Percentiles rank a stretch among this genome's conserved stretches.
These are phyloP conservation scores for Colletotrichum tabaci DNA, from an alignment of 2,329 filamentous ascomycete genomes.

Conservation along the genomic window DNA sequence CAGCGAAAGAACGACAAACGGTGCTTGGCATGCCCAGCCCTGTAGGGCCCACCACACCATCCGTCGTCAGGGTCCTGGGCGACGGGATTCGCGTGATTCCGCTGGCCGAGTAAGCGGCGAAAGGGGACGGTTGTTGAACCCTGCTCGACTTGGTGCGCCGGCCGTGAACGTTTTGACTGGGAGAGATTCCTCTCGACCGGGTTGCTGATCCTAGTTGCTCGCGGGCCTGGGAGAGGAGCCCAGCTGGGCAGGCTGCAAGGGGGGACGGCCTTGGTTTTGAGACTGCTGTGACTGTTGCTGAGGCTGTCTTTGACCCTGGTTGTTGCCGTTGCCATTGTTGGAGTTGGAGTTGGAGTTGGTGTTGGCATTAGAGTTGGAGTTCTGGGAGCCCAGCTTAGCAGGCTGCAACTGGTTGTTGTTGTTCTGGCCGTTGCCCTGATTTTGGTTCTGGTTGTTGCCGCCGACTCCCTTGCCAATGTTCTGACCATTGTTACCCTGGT, in stretches of 20 bases:
- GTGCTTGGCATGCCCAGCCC: neutral
- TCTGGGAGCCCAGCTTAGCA: slow-evolving; percentile 6
- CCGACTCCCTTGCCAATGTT: slow-evolving; percentile 10
- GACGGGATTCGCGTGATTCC: no score
- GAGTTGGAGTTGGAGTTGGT: neutral
- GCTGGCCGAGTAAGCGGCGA: neutral
- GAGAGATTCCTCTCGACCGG: neutral
- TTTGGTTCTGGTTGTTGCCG: neutral
- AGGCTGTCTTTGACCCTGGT: slow-evolving; percentile 2
- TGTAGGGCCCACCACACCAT: slow-evolving; percentile 14
- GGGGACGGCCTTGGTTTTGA: neutral
- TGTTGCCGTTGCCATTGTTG: neutral
- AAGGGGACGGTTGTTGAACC: neutral
- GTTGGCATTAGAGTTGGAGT: slow-evolving; percentile 2
- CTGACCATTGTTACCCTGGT: neutral
- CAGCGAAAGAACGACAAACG: neutral
- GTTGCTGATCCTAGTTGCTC: slow-evolving; percentile 11
- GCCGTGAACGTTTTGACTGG: neutral
- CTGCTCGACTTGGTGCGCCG: neutral
- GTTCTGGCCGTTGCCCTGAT: neutral
- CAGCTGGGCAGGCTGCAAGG: slow-evolving; percentile 20
- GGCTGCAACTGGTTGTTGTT: slow-evolving; percentile 2
- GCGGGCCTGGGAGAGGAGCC: slow-evolving; percentile 20
- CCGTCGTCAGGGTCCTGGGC: no score
- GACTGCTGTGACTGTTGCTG: slow-evolving; percentile 26